A percentile compares a stretch with the other conserved stretches of the same genome.
Conservation (phyloP, 768 basidiomycete species). For the Naganishia antarctica region DNA sequence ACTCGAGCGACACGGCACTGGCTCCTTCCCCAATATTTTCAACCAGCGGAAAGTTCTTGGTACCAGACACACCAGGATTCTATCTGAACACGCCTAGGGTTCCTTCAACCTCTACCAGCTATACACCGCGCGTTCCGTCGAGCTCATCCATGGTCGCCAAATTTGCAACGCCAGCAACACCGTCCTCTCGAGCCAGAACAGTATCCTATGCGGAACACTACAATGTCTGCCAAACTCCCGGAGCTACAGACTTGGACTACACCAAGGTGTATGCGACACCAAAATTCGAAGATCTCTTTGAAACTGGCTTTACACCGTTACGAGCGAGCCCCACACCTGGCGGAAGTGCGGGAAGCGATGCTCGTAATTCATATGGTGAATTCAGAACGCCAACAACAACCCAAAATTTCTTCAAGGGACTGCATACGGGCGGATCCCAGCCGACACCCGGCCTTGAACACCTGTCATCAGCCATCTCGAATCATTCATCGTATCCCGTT, state of each 20-base stretch:
- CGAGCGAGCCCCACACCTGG: constrained; percentile 24
- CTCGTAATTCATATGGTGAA: not conserved
- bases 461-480: constrained; percentile 17
- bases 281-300: constrained; percentile 31
- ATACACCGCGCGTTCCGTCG: constrained; percentile 24
- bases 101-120: constrained; percentile 7
- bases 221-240: constrained; percentile 30
- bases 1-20: constrained; percentile 25
- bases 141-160: constrained; percentile 6
- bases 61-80: constrained; percentile 20
- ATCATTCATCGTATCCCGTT: constrained; percentile 12
- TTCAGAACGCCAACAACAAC: constrained; percentile 28
- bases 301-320: constrained; percentile 19
- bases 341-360: not conserved
- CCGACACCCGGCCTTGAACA: constrained; percentile 24
- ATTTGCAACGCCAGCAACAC: constrained; percentile 25
- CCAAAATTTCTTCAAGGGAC: constrained; percentile 28
- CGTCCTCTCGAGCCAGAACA: constrained; percentile 13
- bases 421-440: constrained; percentile 24
- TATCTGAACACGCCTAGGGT: constrained; percentile 13
- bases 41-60: constrained; percentile 20
- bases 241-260: constrained; percentile 26
- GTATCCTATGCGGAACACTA: constrained; percentile 31
- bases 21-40: constrained; percentile 30
- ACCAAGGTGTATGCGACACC: constrained; percentile 30